These are phyloP conservation scores for Cutaneotrichosporon spelunceum DNA, from an alignment of 1,284 basidiomycete species.

Conservation along the genomic window DNA sequence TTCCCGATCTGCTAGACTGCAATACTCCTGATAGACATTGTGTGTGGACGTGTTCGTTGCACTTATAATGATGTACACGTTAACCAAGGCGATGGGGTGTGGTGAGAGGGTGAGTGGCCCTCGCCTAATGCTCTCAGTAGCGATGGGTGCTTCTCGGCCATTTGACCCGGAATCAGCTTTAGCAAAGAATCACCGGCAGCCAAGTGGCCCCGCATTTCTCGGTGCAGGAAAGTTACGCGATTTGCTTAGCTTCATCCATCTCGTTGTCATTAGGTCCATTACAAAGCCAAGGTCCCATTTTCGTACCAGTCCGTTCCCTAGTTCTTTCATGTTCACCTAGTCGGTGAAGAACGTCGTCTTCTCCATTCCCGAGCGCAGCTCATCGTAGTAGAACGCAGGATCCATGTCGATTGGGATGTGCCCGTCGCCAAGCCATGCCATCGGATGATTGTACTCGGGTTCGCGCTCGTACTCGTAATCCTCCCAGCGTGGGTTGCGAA, in stretches of 20 bases:
- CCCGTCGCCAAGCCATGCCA: constrained; percentile 24
- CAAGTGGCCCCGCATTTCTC: background rate
- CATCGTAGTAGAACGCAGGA: constrained; percentile 20
- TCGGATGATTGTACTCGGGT: constrained; percentile 10
- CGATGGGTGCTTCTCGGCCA: background rate
- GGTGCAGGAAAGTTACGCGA: too few relatives aligned
- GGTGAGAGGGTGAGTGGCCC: background rate
- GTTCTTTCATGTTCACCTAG: background rate
- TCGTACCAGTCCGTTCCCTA: background rate
- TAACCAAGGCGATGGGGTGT: background rate
- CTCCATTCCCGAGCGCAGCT: constrained; percentile 3
- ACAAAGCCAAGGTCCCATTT: too few relatives aligned
- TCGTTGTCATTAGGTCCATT: too few relatives aligned
- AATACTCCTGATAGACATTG: constrained; percentile 5
- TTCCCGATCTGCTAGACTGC: background rate
- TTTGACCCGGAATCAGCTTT: too few relatives aligned
- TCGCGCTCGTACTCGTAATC: constrained; percentile 32
- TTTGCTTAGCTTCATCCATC: too few relatives aligned
- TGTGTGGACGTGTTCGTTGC: background rate
- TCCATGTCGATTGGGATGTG: constrained; percentile 17
- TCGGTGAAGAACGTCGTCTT: constrained; percentile 3
- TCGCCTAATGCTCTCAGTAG: background rate
- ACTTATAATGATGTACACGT: constrained; percentile 5
- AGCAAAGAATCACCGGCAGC: background rate
- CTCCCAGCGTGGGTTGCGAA: constrained; percentile 40